Conservation (phyloP, 352 stramenopile species). For the Pelagophyceae sp. region DNA sequence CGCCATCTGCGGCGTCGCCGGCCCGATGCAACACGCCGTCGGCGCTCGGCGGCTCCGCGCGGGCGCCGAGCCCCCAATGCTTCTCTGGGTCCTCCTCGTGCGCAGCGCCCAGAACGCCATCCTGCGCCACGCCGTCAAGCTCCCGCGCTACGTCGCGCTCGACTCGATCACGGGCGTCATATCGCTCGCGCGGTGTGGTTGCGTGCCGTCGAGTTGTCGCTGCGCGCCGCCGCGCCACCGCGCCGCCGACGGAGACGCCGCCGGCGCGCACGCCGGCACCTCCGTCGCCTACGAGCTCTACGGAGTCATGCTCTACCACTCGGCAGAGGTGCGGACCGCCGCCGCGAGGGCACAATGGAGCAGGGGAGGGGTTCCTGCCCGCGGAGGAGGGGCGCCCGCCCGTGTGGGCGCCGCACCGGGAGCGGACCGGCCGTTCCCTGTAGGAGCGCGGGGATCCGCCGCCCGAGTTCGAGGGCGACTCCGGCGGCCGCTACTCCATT, state of each 20-base stretch:
- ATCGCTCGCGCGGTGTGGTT: not conserved
- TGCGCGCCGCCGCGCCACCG: no score
- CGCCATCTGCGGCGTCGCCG: not conserved
- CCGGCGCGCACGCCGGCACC: no score
- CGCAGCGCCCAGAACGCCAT: not conserved
- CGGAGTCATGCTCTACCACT: conserved; percentile 13
- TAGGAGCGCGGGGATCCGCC: not conserved
- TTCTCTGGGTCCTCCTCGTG: conserved; percentile 5
- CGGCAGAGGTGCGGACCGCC: no score
- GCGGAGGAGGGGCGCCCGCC: no score
- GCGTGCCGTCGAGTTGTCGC: not conserved
- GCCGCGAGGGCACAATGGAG: no score
- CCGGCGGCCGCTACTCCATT: conserved; percentile 6
- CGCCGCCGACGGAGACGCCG: no score
- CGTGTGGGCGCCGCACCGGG: no score
- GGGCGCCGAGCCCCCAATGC: not conserved
- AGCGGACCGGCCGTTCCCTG: no score
- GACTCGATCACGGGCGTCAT: not conserved
- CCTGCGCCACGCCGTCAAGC: not conserved
- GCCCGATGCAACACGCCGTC: not conserved
- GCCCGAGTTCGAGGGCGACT: conserved; percentile 17
- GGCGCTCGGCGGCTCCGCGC: not conserved
- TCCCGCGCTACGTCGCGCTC: not conserved
- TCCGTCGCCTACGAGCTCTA: conserved; percentile 3
- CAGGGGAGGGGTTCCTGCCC: no score